Percentiles rank a stretch among this genome's conserved stretches.
These are phyloP conservation scores for Deuterostichococcus epilithicus DNA, from an alignment of 139 green algal genomes.

Conservation along the genomic window DNA sequence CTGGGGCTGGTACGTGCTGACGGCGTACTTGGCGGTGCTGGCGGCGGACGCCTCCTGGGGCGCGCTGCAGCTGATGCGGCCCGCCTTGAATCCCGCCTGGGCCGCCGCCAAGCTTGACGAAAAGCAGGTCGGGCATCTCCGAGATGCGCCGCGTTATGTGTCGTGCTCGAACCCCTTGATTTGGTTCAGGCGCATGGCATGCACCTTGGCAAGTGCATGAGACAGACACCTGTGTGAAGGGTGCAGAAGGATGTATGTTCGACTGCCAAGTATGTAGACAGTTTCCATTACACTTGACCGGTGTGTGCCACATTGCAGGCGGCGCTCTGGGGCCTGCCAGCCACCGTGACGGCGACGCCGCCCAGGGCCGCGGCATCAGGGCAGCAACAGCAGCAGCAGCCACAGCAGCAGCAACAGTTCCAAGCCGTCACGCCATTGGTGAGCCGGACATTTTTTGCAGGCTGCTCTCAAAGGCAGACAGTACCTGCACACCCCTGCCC, in stretches of 20 bases:
- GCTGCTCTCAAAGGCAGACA: no score
- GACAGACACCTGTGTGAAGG: no score
- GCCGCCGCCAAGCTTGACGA: neutral
- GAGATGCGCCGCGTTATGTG: no score
- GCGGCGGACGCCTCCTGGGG: neutral
- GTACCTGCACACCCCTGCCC: no score
- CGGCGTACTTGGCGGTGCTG: neutral
- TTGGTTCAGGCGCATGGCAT: no score
- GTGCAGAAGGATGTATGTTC: no score
- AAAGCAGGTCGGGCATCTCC: neutral
- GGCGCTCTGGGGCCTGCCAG: neutral
- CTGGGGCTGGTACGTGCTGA: neutral
- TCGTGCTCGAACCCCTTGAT: no score
- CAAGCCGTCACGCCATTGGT: neutral
- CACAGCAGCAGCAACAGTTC: neutral
- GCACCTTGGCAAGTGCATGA: no score
- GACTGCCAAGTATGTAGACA: no score
- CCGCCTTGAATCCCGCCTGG: neutral
- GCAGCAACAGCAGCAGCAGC: neutral
- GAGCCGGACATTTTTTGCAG: no score
- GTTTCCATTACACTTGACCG: no score
- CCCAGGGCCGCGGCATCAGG: neutral
- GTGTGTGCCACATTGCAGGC: neutral
- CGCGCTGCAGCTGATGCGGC: neutral
- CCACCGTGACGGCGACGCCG: neutral